Evolutionary conservation across 345 rosid genomes (phyloP).

Genomic region (Camelina hispida): DNA sequence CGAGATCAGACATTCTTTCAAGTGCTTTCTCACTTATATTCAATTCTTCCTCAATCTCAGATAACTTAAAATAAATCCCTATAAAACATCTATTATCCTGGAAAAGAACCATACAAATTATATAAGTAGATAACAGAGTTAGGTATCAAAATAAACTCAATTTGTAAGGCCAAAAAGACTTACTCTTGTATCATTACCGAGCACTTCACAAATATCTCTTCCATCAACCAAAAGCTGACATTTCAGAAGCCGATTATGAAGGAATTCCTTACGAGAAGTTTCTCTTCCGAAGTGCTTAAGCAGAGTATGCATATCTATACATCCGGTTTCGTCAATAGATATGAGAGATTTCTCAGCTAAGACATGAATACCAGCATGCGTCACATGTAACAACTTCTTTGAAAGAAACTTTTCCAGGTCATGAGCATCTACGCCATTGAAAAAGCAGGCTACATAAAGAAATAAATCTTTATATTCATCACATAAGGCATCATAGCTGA

Average conservation of each 20-base stretch:
- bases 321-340: too few relatives aligned
- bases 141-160: not conserved
- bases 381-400: too few relatives aligned
- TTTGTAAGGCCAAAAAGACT: not conserved
- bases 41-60: not conserved
- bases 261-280: too few relatives aligned
- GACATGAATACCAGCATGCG: too few relatives aligned
- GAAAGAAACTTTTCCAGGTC: too few relatives aligned
- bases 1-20: conserved; percentile 24
- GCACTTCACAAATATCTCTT: conserved; percentile 21
- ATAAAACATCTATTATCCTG: conserved; percentile 25
- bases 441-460: not conserved
- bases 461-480: not conserved
- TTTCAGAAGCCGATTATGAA: too few relatives aligned
- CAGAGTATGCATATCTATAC: too few relatives aligned
- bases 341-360: too few relatives aligned
- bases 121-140: not conserved
- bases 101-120: not conserved
- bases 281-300: too few relatives aligned
- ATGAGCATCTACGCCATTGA: not conserved
- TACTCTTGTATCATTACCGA: conserved; percentile 19
- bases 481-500: not conserved
- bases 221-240: too few relatives aligned
- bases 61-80: conserved; percentile 19
- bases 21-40: not conserved